Conservation (phyloP, 1,139 yeast species). For the Petasospora rhodanensis region DNA sequence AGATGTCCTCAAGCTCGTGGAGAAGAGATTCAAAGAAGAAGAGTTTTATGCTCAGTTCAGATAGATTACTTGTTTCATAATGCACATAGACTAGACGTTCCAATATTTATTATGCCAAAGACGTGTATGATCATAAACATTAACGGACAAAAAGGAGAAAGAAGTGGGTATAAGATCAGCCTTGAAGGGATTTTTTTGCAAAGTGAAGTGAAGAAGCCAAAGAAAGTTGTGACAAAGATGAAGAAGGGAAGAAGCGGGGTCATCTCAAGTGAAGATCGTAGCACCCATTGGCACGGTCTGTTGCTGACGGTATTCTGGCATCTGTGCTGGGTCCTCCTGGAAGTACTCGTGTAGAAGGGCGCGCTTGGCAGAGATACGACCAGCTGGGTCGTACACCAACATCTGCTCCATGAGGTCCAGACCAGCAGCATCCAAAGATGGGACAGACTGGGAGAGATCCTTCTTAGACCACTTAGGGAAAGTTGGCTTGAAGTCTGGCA, state of each 20-base stretch:
- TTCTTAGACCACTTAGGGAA: conserved; percentile 93
- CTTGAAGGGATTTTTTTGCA: too few species aligned
- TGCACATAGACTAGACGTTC: too few species aligned
- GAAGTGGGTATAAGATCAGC: too few species aligned
- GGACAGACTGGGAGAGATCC: conserved; percentile 67
- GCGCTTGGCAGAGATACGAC: conserved; percentile 90
- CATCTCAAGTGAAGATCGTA: conserved; percentile 24
- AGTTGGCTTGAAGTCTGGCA: conserved; percentile 93
- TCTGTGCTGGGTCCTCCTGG: conserved; percentile 42
- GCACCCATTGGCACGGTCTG: conserved; percentile 27
- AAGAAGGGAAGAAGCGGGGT: too few species aligned
- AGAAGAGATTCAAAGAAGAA: conserved; percentile 69
- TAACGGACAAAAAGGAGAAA: too few species aligned
- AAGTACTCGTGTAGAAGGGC: conserved; percentile 91
- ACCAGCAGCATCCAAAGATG: conserved; percentile 77
- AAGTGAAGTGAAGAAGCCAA: too few species aligned
- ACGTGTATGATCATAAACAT: too few species aligned
- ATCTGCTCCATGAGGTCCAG: conserved; percentile 75
- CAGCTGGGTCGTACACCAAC: conserved; percentile 89
- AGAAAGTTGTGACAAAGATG: too few species aligned
- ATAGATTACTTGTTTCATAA: too few species aligned
- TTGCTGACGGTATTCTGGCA: conserved; percentile 24
- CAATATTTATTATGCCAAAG: too few species aligned
- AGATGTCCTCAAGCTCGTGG: conserved; percentile 56
- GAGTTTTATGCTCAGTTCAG: conserved; percentile 60